Evolutionary conservation across 352 stramenopile genomes (phyloP).

Genomic region (Pythium sp.): DNA sequence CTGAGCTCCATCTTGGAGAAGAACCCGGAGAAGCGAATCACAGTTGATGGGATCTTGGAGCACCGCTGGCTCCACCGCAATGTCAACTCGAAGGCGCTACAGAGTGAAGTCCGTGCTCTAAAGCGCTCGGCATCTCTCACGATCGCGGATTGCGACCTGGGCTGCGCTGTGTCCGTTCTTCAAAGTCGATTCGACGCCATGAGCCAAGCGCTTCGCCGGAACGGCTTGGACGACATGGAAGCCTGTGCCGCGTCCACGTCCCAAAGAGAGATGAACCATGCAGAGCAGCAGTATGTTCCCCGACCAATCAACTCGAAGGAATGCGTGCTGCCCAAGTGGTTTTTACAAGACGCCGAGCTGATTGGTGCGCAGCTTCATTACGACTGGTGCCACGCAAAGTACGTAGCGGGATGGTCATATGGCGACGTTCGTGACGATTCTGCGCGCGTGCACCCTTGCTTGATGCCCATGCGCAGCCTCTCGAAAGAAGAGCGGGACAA

Average conservation of each 20-base stretch:
- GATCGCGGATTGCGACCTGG: conserved; percentile 46
- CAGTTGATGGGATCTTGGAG: conserved; percentile 56
- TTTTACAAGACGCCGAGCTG: conserved; percentile 27
- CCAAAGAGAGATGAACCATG: background rate
- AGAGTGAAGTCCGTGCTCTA: conserved; percentile 37
- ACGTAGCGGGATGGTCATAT: conserved; percentile 41
- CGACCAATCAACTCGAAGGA: conserved; percentile 35
- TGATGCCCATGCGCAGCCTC: conserved; percentile 53
- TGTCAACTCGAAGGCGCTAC: conserved; percentile 48
- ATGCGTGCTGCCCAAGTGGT: conserved; percentile 30
- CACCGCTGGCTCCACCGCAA: conserved; percentile 75
- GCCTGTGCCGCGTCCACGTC: background rate
- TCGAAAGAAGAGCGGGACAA: conserved; percentile 28
- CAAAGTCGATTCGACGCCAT: conserved; percentile 45
- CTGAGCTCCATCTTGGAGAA: conserved; percentile 70
- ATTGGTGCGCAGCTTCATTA: conserved; percentile 64
- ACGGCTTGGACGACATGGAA: background rate
- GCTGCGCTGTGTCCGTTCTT: conserved; percentile 51
- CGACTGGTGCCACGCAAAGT: conserved; percentile 59
- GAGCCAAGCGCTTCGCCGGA: conserved; percentile 19
- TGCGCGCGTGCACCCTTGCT: conserved; percentile 39
- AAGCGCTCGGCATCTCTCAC: conserved; percentile 34
- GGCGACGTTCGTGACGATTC: conserved; percentile 38
- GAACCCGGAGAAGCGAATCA: conserved; percentile 65
- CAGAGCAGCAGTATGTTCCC: conserved; percentile 26